These are phyloP conservation scores for Nicotiana otophora DNA, from an alignment of 257 asterid species.

Conservation along the genomic window DNA sequence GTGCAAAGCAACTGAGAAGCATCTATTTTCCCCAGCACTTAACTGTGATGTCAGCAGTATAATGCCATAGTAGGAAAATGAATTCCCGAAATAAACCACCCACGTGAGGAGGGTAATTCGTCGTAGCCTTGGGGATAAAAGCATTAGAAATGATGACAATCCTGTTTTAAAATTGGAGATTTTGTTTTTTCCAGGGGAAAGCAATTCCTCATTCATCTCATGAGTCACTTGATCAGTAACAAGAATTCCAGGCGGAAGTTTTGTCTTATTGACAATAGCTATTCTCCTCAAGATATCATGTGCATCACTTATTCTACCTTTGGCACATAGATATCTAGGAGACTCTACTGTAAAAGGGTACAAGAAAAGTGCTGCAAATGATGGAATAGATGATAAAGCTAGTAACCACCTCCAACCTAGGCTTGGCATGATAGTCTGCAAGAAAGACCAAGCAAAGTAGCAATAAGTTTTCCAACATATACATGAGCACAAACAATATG, in stretches of 20 bases:
- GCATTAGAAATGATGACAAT: conserved; percentile 34
- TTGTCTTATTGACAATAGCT: conserved; percentile 38
- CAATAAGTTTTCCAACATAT: neutral
- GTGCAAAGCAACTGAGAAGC: conserved; percentile 25
- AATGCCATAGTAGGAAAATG: conserved; percentile 77
- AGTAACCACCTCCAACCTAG: conserved; percentile 82
- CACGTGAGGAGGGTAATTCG: conserved; percentile 55
- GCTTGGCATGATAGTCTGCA: conserved; percentile 51
- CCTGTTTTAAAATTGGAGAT: conserved; percentile 20
- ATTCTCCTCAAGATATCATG: conserved; percentile 39
- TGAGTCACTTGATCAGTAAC: conserved; percentile 31
- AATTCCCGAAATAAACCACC: conserved; percentile 64
- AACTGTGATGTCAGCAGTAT: conserved; percentile 76
- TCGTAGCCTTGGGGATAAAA: conserved; percentile 46
- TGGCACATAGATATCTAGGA: conserved; percentile 52
- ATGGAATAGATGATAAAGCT: conserved; percentile 54
- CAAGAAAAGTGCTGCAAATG: conserved; percentile 41
- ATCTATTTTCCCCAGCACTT: conserved; percentile 45
- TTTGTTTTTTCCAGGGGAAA: conserved; percentile 18
- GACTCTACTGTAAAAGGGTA: conserved; percentile 54
- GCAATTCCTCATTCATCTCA: conserved; percentile 26
- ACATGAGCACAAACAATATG: neutral
- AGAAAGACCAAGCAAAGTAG: neutral
- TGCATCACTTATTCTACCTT: conserved; percentile 40
- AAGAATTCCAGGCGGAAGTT: conserved; percentile 59